Evolutionary conservation across 768 basidiomycete species (phyloP).

Genomic region (Crassisporium funariophilum): DNA sequence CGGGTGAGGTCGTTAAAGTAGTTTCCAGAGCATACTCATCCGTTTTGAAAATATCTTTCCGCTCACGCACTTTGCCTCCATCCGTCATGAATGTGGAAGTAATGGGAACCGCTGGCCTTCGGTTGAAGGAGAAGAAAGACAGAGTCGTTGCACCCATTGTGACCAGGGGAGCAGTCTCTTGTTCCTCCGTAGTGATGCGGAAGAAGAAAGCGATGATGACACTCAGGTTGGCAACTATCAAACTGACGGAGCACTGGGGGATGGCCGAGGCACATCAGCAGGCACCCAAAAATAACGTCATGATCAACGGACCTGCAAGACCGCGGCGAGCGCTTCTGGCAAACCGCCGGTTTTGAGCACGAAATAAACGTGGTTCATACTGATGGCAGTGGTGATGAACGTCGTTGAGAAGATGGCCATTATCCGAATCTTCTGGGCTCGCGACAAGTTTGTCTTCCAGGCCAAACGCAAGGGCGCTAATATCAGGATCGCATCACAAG

Average conservation of each 20-base stretch:
- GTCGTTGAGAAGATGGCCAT: conserved; percentile 47
- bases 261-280: background rate
- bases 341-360: conserved; percentile 27
- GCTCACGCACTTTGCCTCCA: conserved; percentile 5
- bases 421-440: conserved; percentile 36
- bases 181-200: conserved; percentile 21
- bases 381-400: conserved; percentile 38
- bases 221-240: conserved; percentile 44
- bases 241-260: conserved; percentile 34
- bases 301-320: conserved; percentile 36
- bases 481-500: conserved; percentile 45
- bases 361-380: conserved; percentile 37
- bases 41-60: conserved; percentile 3
- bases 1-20: no score
- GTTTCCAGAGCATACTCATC: background rate
- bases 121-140: conserved; percentile 2
- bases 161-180: conserved; percentile 5
- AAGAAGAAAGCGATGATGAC: conserved; percentile 39
- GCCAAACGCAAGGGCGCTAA: conserved; percentile 43
- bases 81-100: conserved; percentile 14
- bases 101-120: conserved; percentile 3
- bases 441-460: conserved; percentile 33
- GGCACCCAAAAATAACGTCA: no score
- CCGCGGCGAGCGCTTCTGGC: conserved; percentile 26
- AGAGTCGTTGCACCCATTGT: conserved; percentile 3